Evolutionary conservation across 2,329 filamentous ascomycete species (phyloP), one percentile per base, ranked within the genome.

Genomic region (Pleoardoris graminearum): DNA sequence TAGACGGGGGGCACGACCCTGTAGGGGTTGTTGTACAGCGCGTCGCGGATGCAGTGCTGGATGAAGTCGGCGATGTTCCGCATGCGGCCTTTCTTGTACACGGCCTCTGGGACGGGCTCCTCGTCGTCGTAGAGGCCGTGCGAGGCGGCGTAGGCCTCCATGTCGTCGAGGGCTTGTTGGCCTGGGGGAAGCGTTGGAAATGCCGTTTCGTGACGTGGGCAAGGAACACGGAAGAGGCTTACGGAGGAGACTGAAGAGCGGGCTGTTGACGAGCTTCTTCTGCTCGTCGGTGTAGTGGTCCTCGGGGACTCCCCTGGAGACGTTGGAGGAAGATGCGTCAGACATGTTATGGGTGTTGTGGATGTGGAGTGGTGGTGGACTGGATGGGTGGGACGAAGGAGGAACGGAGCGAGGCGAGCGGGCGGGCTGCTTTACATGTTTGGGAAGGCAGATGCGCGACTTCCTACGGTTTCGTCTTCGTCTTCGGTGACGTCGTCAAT

Each of bases 1-100:
- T 42, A 48, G 22, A 48, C n/a, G 11, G n/a, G 7, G 5, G 23
- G 25, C 10, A 27, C 30, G 11, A 51, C 30, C 12, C 46, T 51
- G 33, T 51, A 51, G 3, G 48, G 48, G 23, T 51, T 51, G 41
- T 33, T 27, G 25, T 32, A 32, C 32, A 51, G 37, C 21, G 33
- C 19, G 41, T 51, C 41, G 17, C 19, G 19, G 33, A 45, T 11
- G 33, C 48, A 51, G 35, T 6, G 5, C 25, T 27, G 5, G 25
- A 27, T 27, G 25, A 23, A 39, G 19, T 27, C 30, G 48, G 39
- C 17, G 33, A 45, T 46, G 25, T 27, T 27, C 25, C 25, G 10
- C 7, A 43, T 29, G 22, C 23, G 10, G 21, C 32, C 17, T 4
- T 17, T 27, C 25, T 43, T 43, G 39, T 23, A 46, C 5, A 17